Evolutionary conservation across 2,329 filamentous ascomycete species (phyloP).

Genomic region (Nannizzia gypsea): DNA sequence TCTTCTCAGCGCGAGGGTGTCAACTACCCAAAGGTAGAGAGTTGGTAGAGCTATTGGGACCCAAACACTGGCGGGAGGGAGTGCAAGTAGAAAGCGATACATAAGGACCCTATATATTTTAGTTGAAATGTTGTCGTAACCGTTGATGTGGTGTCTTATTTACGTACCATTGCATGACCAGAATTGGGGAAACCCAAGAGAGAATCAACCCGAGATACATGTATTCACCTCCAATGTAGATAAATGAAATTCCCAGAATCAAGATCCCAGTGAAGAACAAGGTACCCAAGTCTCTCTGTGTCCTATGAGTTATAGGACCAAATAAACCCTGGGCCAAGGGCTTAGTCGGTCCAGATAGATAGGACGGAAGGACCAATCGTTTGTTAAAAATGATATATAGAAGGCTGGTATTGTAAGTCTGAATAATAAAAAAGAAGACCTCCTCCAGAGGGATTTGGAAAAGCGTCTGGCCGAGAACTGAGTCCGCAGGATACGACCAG

Average conservation of each 20-base stretch:
- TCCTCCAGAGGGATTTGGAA: neutral
- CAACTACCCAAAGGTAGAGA: neutral
- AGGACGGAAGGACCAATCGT: neutral
- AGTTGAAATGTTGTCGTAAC: neutral
- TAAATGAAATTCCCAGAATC: neutral
- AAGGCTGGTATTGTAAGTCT: neutral
- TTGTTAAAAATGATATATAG: neutral
- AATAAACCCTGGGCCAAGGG: neutral
- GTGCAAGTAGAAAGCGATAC: neutral
- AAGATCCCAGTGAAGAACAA: neutral
- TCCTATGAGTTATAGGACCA: neutral
- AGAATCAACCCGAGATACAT: neutral
- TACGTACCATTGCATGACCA: neutral
- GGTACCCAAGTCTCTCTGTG: neutral
- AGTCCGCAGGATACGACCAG: neutral
- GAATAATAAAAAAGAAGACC: neutral
- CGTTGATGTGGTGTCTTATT: no score
- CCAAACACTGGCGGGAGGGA: neutral
- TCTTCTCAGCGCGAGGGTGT: neutral
- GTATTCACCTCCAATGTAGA: neutral
- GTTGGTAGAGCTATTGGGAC: neutral
- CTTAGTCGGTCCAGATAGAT: neutral
- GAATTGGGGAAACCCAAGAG: neutral
- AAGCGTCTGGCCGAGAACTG: neutral
- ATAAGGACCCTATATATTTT: neutral